A percentile compares a stretch with the other conserved stretches of the same genome.
phyloP scores from a whole-genome alignment of 108 stramenopile genomes.

The Aurantiochytrium sp. region DNA sequence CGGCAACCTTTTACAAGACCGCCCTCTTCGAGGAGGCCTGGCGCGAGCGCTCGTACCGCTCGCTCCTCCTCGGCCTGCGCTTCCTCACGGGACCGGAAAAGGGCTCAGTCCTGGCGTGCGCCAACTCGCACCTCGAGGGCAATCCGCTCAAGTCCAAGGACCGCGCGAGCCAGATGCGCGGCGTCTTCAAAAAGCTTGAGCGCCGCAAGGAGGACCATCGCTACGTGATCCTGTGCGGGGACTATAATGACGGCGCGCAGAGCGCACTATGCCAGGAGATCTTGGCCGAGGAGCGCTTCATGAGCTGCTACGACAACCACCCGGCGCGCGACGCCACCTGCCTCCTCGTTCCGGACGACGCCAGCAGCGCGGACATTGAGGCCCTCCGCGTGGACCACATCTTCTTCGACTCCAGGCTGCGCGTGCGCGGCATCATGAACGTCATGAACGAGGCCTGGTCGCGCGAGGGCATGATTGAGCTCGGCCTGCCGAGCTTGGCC shows the following conservation, averaged over 20 bases:
- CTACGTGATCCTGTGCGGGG: neutral
- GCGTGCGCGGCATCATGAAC: constrained; percentile 5
- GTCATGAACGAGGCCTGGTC: constrained; percentile 17
- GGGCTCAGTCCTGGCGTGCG: neutral
- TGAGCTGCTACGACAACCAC: constrained; percentile 14
- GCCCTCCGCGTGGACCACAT: neutral
- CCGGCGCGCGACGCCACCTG: neutral
- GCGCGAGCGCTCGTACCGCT: neutral
- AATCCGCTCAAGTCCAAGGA: neutral
- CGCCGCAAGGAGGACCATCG: neutral
- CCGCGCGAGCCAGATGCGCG: neutral
- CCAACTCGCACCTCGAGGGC: constrained; percentile 14
- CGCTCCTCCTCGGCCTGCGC: neutral
- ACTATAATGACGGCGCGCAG: constrained; percentile 4
- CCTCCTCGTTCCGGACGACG: neutral
- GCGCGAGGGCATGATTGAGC: constrained; percentile 19
- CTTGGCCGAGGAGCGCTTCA: neutral
- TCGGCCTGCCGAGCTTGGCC: neutral
- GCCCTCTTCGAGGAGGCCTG: neutral
- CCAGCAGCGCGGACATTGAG: neutral
- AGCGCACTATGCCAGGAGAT: neutral
- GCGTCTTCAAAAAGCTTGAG: neutral
- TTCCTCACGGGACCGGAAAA: neutral
- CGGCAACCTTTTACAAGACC: constrained; percentile 19
- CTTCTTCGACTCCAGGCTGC: constrained; percentile 6